These are phyloP conservation scores for Suillus clintonianus DNA, from an alignment of 768 basidiomycete genomes.

Conservation along the genomic window DNA sequence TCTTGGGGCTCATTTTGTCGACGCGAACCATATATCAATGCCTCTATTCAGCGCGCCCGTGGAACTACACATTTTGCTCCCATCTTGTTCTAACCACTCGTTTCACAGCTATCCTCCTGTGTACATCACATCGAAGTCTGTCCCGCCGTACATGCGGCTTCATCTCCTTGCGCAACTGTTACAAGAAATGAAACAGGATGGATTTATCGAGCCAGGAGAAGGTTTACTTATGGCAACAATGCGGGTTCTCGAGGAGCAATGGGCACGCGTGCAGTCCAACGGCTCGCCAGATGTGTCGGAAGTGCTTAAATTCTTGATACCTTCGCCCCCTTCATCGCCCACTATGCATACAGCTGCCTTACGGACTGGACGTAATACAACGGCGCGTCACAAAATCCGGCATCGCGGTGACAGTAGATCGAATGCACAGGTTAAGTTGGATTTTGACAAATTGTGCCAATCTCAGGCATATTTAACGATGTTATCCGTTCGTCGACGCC, in stretches of 20 bases:
- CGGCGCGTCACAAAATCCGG: slow-evolving; percentile 10
- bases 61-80: slow-evolving; percentile 65
- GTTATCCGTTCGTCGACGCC: slow-evolving; percentile 51
- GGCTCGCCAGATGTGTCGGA: slow-evolving; percentile 76
- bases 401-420: slow-evolving; percentile 42
- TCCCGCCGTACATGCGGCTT: slow-evolving; percentile 81
- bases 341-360: slow-evolving; percentile 13
- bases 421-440: slow-evolving; percentile 49
- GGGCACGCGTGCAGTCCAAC: slow-evolving; percentile 63
- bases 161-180: slow-evolving; percentile 75
- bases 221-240: slow-evolving; percentile 73
- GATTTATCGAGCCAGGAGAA: slow-evolving; percentile 65
- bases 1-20: slow-evolving; percentile 54
- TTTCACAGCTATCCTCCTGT: slow-evolving; percentile 60
- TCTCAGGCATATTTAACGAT: slow-evolving; percentile 57
- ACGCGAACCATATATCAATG: slow-evolving; percentile 52
- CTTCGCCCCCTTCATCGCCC: slow-evolving; percentile 18
- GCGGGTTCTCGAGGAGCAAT: slow-evolving; percentile 69
- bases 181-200: slow-evolving; percentile 49
- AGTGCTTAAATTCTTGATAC: slow-evolving; percentile 64
- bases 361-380: slow-evolving; percentile 13
- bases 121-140: slow-evolving; percentile 68
- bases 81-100: slow-evolving; percentile 46
- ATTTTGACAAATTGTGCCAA: slow-evolving; percentile 49
- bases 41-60: slow-evolving; percentile 68